Evolutionary conservation across 345 rosid species (phyloP), one percentile per base, ranked within the genome.

Genomic region (Nasturtium officinale): DNA sequence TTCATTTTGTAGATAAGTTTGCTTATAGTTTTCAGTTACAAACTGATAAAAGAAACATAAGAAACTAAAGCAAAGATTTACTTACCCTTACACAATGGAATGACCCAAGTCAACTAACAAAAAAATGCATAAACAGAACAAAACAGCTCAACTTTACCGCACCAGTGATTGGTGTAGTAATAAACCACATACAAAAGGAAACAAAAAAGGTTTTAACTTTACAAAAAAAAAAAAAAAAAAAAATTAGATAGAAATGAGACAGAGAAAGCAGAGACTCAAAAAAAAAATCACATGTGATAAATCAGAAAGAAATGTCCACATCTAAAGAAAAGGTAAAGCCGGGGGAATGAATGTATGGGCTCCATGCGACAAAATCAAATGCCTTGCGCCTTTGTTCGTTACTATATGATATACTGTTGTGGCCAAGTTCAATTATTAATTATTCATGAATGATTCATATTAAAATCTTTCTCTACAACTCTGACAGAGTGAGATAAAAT

Each of bases 341-440:
- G 54, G 71, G 77, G 59, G 59, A 65, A 55, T 73, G 74, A 61
- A 67, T 67, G 79, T 56, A 60, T 73, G 77, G 78, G 72, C 72
- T 66, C 78, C 78, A 58, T 66, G 61, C 72, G 5, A 74, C 72
- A 66, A 47, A 58, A 48, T 65, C 72, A 74, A 46, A 16, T 16
- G 47, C 47, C 47, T n/a, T 43, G 18, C 46, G 46, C 50, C 50
- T 45, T 16, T 16, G 50, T 16, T 16, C 20, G 10, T 45, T 40
- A 4, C 13, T 11, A 33, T 11, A 38, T 12, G 3, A 9, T 9
- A 35, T 43, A 43, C 5, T 42, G 17, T 15, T 43, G 25, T n/a
- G 48, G 18, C 13, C 58, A 2, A 72, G 37, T 63, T 73, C 63
- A 63, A 72, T 51, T 61, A 72, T 72, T 62, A 18, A 3, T 9